Percentiles rank a stretch among this genome's conserved stretches.
phyloP scores from a whole-genome alignment of 257 asterid genomes.

The Nicotiana tabacum region DNA sequence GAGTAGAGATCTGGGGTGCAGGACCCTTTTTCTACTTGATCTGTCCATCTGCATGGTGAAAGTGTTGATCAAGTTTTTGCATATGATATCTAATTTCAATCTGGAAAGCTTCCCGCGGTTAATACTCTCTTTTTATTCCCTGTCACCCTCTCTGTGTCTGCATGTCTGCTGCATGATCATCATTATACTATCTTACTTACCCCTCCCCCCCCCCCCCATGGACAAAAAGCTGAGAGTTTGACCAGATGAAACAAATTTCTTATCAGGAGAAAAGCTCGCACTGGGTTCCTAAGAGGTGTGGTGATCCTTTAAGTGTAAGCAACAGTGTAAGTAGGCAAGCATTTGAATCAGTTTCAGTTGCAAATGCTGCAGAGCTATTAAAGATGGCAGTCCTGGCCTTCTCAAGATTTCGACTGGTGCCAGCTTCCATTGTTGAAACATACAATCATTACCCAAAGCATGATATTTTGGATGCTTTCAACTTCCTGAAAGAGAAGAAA shows the following conservation, averaged over 20 bases:
- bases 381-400: constrained; percentile 77
- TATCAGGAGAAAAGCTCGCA: constrained; percentile 42
- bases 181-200: constrained; percentile 8
- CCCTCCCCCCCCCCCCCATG: constrained; percentile 13
- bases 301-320: constrained; percentile 39
- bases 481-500: constrained; percentile 77
- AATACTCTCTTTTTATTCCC: constrained; percentile 14
- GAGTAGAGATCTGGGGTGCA: neutral
- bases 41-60: neutral
- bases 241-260: constrained; percentile 36
- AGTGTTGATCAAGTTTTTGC: neutral
- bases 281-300: constrained; percentile 38
- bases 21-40: neutral
- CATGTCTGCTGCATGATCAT: constrained; percentile 21
- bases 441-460: constrained; percentile 81
- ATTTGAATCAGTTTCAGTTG: constrained; percentile 74
- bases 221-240: constrained; percentile 34
- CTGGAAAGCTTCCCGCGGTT: constrained; percentile 23
- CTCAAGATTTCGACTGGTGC: constrained; percentile 60
- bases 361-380: constrained; percentile 85
- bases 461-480: constrained; percentile 88
- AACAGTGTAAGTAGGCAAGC: constrained; percentile 37
- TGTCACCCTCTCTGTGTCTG: constrained; percentile 1
- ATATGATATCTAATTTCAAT: neutral
- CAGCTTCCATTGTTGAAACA: constrained; percentile 67